Conservation (phyloP, 2,329 filamentous ascomycete genomes). For the Leptographium galeiforme region DNA sequence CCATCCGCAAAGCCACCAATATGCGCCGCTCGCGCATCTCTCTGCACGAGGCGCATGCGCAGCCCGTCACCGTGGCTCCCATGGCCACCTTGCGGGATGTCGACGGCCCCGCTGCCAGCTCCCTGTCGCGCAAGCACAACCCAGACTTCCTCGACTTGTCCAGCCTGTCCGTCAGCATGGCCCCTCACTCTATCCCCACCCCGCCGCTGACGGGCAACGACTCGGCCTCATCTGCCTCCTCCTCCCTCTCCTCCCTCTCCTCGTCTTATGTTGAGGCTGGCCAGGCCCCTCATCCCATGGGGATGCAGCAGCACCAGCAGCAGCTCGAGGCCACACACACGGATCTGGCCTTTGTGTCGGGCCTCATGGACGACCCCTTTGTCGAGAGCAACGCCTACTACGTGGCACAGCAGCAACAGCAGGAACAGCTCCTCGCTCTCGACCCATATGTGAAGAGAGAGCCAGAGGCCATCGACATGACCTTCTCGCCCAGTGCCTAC, state of each 20-base stretch:
- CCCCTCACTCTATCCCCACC: slow-evolving; percentile 2
- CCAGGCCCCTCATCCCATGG: not conserved
- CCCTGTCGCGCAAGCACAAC: not conserved
- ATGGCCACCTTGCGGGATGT: slow-evolving; percentile 8
- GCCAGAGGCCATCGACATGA: not conserved
- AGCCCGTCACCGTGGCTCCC: slow-evolving; percentile 9
- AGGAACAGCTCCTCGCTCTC: not conserved
- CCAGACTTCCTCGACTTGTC: not conserved
- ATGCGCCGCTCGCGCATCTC: slow-evolving; percentile 10
- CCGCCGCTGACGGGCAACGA: slow-evolving; percentile 7
- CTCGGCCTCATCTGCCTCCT: slow-evolving; percentile 7
- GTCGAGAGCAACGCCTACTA: slow-evolving; percentile 6
- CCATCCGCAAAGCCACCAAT: slow-evolving; percentile 17
- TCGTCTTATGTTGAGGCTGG: not conserved
- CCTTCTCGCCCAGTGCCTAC: slow-evolving; percentile 4
- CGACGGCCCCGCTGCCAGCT: not conserved
- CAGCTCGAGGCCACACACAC: not conserved
- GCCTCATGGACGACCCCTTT: slow-evolving; percentile 18
- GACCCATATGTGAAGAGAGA: not conserved
- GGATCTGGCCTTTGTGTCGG: slow-evolving; percentile 7
- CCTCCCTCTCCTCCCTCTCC: slow-evolving; percentile 5
- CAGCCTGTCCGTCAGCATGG: not conserved
- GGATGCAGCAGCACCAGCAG: not conserved
- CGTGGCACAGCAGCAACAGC: not conserved
- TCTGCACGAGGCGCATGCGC: slow-evolving; percentile 5